Conservation (phyloP, 495 filamentous ascomycete genomes). For the Echria macrotheca region DNA sequence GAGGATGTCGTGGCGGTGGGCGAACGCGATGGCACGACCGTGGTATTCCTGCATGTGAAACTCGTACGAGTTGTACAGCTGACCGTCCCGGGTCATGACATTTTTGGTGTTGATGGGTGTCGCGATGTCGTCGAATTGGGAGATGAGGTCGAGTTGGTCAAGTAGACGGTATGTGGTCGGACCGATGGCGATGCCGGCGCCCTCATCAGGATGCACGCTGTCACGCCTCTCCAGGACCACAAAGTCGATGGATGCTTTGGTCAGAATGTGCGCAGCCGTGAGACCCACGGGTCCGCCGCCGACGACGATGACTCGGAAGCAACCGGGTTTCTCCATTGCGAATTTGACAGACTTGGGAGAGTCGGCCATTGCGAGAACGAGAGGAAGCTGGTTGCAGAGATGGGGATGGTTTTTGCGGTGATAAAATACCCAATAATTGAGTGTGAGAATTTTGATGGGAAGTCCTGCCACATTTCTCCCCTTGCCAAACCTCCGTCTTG, state of each 20-base stretch:
- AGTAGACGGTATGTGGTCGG: slow-evolving; percentile 33
- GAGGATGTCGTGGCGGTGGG: slow-evolving; percentile 31
- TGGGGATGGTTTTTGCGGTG: no score
- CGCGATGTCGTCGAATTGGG: slow-evolving; percentile 22
- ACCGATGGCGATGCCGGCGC: slow-evolving; percentile 37
- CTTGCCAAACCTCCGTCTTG: no score
- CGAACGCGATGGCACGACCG: slow-evolving; percentile 7
- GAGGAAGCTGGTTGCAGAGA: no score
- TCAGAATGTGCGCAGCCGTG: slow-evolving; percentile 43
- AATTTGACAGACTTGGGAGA: slow-evolving; percentile 1
- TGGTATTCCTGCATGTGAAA: slow-evolving; percentile 3
- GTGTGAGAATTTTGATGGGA: no score
- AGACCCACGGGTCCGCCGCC: slow-evolving; percentile 49
- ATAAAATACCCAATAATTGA: no score
- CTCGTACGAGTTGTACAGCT: neutral
- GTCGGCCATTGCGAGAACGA: neutral
- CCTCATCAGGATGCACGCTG: slow-evolving; percentile 34
- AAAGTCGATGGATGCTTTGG: slow-evolving; percentile 41
- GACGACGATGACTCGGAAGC: slow-evolving; percentile 48
- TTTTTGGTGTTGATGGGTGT: slow-evolving; percentile 20
- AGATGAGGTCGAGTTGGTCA: slow-evolving; percentile 44
- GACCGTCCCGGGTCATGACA: slow-evolving; percentile 4
- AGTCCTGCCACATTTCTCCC: no score
- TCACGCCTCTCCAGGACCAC: slow-evolving; percentile 41
- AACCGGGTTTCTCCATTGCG: neutral